Evolutionary conservation across 2,329 filamentous ascomycete species (phyloP).

Genomic region (Monilinia aucupariae): DNA sequence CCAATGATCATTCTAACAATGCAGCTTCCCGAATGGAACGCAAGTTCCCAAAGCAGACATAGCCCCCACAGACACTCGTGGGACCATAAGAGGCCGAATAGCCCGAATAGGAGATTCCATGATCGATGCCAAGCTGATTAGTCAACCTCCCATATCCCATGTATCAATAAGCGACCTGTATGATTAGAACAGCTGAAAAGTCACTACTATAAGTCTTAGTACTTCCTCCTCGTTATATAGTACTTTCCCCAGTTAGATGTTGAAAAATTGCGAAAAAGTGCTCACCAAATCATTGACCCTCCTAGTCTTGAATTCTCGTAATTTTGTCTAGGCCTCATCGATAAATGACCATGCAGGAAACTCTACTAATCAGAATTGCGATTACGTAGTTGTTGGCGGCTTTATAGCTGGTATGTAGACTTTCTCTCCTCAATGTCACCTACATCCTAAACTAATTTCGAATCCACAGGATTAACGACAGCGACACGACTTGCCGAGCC

Average conservation of each 20-base stretch:
- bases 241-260: neutral
- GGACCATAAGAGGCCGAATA: neutral
- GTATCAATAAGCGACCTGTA: no score
- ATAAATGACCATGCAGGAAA: neutral
- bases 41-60: neutral
- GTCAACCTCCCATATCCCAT: neutral
- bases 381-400: conserved; percentile 10
- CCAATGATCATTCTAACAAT: neutral
- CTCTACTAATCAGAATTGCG: neutral
- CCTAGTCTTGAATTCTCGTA: neutral
- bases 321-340: neutral
- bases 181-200: neutral
- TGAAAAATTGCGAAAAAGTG: neutral
- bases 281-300: neutral
- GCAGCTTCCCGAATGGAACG: neutral
- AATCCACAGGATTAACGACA: conserved; percentile 18
- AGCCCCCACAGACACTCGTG: neutral
- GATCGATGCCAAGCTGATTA: neutral
- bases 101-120: neutral
- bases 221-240: neutral
- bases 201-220: neutral
- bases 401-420: neutral
- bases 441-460: neutral
- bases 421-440: neutral
- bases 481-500: conserved; percentile 13